Evolutionary conservation across 164 flowering plant species (phyloP).

Genomic region (Sextonia rubra): DNA sequence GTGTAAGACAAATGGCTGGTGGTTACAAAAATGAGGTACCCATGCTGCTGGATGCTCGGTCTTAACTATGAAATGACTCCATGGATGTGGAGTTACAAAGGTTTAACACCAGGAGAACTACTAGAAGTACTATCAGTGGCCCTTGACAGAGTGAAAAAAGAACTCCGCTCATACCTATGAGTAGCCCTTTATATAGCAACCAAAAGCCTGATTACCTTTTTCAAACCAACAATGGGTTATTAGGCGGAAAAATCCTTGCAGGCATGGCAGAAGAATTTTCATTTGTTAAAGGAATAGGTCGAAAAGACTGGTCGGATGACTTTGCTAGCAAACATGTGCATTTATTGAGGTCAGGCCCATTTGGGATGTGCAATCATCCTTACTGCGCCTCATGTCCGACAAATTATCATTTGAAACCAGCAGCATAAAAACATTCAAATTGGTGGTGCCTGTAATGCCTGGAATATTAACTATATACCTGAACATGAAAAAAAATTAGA

Average conservation of each 20-base stretch:
- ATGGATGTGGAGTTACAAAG: conserved; percentile 20
- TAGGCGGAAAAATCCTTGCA: conserved; percentile 17
- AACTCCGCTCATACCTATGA: conserved; percentile 47
- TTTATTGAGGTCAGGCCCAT: conserved; percentile 69
- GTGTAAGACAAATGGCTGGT: conserved; percentile 30
- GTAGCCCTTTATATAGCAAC: conserved; percentile 47
- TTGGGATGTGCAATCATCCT: conserved; percentile 89
- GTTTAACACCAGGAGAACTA: conserved; percentile 18
- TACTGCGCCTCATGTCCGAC: conserved; percentile 88
- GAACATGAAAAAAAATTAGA: no score
- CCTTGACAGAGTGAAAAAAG: conserved; percentile 45
- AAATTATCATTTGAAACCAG: conserved; percentile 30
- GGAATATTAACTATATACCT: no score
- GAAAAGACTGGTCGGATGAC: conserved; percentile 31
- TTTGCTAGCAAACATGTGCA: conserved; percentile 52
- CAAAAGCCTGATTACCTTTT: conserved; percentile 24
- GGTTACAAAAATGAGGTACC: conserved; percentile 60
- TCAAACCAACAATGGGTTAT: conserved; percentile 15
- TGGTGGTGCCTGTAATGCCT: no score
- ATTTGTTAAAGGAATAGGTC: conserved; percentile 24
- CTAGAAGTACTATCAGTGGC: conserved; percentile 37
- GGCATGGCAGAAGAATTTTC: conserved; percentile 36
- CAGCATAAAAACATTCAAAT: conserved; percentile 27
- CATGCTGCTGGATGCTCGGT: conserved; percentile 40
- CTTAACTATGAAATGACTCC: conserved; percentile 20